Conservation (phyloP, 345 rosid species). For the Psidium guajava region DNA sequence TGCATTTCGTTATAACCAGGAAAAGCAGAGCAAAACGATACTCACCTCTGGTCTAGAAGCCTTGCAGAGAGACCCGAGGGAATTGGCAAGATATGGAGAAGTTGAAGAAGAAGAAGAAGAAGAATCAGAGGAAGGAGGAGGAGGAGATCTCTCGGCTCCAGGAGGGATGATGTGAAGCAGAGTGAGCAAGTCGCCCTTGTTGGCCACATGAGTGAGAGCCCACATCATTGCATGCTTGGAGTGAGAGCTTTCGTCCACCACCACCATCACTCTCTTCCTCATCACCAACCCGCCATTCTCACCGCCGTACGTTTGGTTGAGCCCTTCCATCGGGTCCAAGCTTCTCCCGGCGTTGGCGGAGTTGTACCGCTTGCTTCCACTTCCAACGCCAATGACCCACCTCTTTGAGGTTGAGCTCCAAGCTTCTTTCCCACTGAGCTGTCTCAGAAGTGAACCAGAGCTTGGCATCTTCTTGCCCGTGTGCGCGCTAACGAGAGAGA, state of each 20-base stretch:
- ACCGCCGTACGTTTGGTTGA: slow-evolving; percentile 45
- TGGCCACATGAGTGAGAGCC: slow-evolving; percentile 83
- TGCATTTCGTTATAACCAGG: not conserved
- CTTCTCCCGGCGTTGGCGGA: slow-evolving; percentile 8
- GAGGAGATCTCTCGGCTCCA: not conserved
- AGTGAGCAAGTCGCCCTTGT: slow-evolving; percentile 76
- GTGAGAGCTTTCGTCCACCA: slow-evolving; percentile 65
- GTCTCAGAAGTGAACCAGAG: slow-evolving; percentile 47
- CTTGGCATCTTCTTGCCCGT: slow-evolving; percentile 2
- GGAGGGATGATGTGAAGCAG: slow-evolving; percentile 58
- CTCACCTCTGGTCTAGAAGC: slow-evolving; percentile 86
- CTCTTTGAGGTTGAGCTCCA: slow-evolving; percentile 48
- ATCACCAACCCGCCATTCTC: slow-evolving; percentile 21
- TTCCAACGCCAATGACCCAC: slow-evolving; percentile 21
- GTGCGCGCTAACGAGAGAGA: not conserved
- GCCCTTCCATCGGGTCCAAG: slow-evolving; percentile 8
- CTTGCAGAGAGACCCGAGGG: slow-evolving; percentile 86
- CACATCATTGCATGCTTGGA: slow-evolving; percentile 97
- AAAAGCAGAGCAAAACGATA: not conserved
- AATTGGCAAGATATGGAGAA: slow-evolving; percentile 45
- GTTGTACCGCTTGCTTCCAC: slow-evolving; percentile 1
- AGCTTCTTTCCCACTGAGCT: slow-evolving; percentile 47
- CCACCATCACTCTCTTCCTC: slow-evolving; percentile 88
- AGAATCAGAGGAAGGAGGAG: slow-evolving; percentile 7
- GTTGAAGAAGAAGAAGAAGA: not conserved